Base-by-base conservation (phyloP, 202 grass and related monocot species). In the Thinopyrum obtusiflorum region DNA sequence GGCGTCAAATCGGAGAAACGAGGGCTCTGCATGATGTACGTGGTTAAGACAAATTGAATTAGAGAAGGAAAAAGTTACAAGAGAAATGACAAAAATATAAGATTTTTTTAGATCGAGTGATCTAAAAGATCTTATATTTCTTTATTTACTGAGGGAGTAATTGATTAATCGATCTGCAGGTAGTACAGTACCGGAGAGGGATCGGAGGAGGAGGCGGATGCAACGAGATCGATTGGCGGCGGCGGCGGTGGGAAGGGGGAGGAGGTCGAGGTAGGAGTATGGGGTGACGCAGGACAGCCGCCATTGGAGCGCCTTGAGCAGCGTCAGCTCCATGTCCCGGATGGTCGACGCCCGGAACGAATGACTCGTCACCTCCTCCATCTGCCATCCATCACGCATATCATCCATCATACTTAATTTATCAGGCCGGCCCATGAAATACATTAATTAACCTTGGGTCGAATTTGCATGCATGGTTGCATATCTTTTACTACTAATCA, bases 281-380 rank as follows among this genome's bases (percentile, higher is more conserved):
- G 91, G 86, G 12, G 90, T 98, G 62, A 98, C 83, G 85, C 90
- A 94, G 79, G 90, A 63, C 53, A 98, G 77, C 1, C 93, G 89
- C 97, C 97, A 98, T 78, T 90, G 89, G 32, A 98, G 87, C 6
- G 86, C 88, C 84, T 96, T 90, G 77, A 98, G 89, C 70, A 98
- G 68, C 47, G 80, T 89, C 7, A 96, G 37, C 72, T 98, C 93
- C 97, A 94, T 96, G 84, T 96, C 89, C 40, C 85, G 76, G 51
- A 96, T 51, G 5, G 85, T 79, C 9, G 49, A 65, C 42, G 88
- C 17, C 80, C 75, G 64, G 85, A 98, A 98, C 7, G 79, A 75
- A 51, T 95, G 80, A 4, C 40, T 72, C 83, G 84, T 68, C 59
- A 68, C 64, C 71, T 92, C 86, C 8, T 92, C 93, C 87, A 87